These are phyloP conservation scores for Polysphondylium violaceum DNA, from an alignment of 78 protist genomes.

Conservation along the genomic window DNA sequence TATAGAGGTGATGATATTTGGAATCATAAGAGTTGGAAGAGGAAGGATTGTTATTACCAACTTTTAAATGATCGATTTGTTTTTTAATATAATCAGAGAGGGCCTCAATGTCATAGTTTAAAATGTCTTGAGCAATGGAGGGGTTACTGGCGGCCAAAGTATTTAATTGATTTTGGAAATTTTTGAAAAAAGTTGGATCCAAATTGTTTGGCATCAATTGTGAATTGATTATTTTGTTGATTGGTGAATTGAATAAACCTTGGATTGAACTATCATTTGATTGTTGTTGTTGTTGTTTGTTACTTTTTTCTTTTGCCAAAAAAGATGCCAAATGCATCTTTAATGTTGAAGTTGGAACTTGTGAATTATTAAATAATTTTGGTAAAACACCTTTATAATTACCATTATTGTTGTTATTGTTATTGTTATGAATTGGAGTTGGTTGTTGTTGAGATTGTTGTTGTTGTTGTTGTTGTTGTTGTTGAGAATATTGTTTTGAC, in stretches of 20 bases:
- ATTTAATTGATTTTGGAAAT: slow-evolving; percentile 24
- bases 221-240: slow-evolving; percentile 28
- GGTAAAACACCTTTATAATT: slow-evolving; percentile 4
- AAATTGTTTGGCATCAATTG: slow-evolving; percentile 4
- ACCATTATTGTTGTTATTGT: not conserved
- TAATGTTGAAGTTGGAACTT: slow-evolving; percentile 12
- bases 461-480: slow-evolving; percentile 24
- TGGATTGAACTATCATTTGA: not conserved
- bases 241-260: not conserved
- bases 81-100: slow-evolving; percentile 7
- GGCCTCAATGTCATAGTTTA: slow-evolving; percentile 16
- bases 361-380: slow-evolving; percentile 41
- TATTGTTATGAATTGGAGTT: no score
- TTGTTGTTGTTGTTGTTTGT: not conserved
- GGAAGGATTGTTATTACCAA: no score
- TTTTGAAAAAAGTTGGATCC: slow-evolving; percentile 23
- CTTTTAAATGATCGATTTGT: slow-evolving; percentile 33
- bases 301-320: slow-evolving; percentile 10
- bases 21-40: no score
- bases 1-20: no score
- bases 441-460: slow-evolving; percentile 10
- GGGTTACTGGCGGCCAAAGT: slow-evolving; percentile 2
- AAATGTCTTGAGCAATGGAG: slow-evolving; percentile 21
- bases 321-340: slow-evolving; percentile 17
- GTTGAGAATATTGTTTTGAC: slow-evolving; percentile 24